Percentiles rank a stretch among this genome's conserved stretches.
Conservation (phyloP, 2,329 filamentous ascomycete species). For the Aspergillus sp. region DNA sequence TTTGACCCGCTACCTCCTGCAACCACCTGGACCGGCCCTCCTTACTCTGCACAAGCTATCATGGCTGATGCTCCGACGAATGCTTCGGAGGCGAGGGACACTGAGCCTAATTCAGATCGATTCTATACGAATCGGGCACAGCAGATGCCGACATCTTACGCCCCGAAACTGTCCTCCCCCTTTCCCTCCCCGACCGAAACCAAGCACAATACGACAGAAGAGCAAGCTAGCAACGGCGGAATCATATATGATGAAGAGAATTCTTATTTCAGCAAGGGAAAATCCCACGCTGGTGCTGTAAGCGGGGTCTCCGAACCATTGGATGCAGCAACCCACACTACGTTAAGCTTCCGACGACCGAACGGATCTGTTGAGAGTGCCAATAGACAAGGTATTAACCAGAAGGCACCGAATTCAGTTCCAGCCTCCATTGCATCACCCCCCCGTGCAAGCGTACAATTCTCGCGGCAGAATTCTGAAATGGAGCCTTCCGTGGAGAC, state of each 20-base stretch:
- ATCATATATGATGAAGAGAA: conserved; percentile 13
- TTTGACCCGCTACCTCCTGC: conserved; percentile 3
- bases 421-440: conserved; percentile 38
- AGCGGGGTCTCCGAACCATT: conserved; percentile 12
- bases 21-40: neutral
- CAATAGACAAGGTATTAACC: conserved; percentile 20
- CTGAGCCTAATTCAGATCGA: conserved; percentile 18
- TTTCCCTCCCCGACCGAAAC: conserved; percentile 30
- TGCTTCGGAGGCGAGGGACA: conserved; percentile 19
- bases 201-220: conserved; percentile 19
- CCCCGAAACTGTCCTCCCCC: conserved; percentile 25
- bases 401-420: conserved; percentile 25
- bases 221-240: conserved; percentile 17
- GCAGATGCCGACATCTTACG: conserved; percentile 19
- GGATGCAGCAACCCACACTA: conserved; percentile 22
- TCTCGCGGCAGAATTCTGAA: conserved; percentile 59
- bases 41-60: conserved; percentile 8
- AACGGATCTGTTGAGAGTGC: conserved; percentile 25
- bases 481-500: conserved; percentile 49
- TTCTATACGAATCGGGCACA: conserved; percentile 21
- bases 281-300: conserved; percentile 8
- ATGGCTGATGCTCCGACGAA: conserved; percentile 26
- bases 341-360: conserved; percentile 25
- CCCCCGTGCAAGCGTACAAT: conserved; percentile 71
- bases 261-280: conserved; percentile 8